A percentile compares a stretch with the other conserved stretches of the same genome.
phyloP scores from a whole-genome alignment of 169 alveolate genomes.

The Besnoitia besnoiti region DNA sequence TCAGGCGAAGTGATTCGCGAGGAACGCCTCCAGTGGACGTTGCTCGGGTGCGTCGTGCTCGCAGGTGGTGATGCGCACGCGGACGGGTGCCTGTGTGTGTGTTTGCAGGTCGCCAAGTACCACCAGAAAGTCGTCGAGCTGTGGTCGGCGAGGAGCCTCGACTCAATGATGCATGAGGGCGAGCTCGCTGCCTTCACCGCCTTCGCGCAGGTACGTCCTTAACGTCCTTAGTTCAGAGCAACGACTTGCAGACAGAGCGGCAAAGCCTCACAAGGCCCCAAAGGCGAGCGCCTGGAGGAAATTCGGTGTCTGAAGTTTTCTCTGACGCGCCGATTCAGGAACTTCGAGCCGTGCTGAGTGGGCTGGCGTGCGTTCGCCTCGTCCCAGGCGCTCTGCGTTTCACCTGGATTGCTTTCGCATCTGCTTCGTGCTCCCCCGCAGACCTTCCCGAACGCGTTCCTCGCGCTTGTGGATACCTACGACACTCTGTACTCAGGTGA shows the following conservation, averaged over 20 bases:
- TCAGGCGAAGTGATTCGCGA: too few species aligned
- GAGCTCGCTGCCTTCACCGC: conserved; percentile 88
- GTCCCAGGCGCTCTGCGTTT: not conserved
- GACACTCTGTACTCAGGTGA: conserved; percentile 76
- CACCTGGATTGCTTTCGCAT: not conserved
- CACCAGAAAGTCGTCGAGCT: not conserved
- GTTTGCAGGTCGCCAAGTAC: conserved; percentile 34
- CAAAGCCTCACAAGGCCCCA: too few species aligned
- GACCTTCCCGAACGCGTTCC: conserved; percentile 80
- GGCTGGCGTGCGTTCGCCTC: not conserved
- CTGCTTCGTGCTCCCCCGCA: not conserved
- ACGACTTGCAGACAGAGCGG: too few species aligned
- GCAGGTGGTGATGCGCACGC: not conserved
- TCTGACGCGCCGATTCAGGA: too few species aligned
- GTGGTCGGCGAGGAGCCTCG: conserved; percentile 54
- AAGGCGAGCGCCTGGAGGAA: too few species aligned
- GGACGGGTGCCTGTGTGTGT: not conserved
- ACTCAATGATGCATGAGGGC: conserved; percentile 73
- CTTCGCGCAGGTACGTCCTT: conserved; percentile 74
- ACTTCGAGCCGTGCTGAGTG: too few species aligned
- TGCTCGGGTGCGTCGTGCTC: too few species aligned
- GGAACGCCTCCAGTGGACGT: too few species aligned
- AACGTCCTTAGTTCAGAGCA: not conserved
- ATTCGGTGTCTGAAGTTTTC: too few species aligned
- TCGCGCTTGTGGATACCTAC: conserved; percentile 85